Base-by-base conservation (phyloP, 2,329 filamentous ascomycete genomes). In the Phaeosphaeria sp. region DNA sequence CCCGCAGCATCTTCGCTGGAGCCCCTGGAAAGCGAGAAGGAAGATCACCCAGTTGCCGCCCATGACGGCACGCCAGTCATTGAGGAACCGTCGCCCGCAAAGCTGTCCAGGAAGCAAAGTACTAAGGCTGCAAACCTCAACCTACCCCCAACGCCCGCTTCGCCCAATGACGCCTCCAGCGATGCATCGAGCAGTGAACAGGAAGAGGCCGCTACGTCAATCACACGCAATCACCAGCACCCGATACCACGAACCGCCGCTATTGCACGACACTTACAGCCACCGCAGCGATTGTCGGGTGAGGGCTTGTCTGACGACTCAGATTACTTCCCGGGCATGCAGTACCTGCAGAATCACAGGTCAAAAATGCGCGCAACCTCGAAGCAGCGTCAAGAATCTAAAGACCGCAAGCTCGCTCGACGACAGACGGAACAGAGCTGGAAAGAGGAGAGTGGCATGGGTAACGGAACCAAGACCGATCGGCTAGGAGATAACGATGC, bases 401-500 rank as follows among this genome's bases (percentile, higher is more conserved):
- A 73, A 44, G 74, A 77, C 45, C 68, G 68, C 15, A 78, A 78
- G 52, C 64, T 75, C 0, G 67, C 68, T 20, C 68, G 73, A 25
- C 71, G 66, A 51, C 68, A 71, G 58, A 72, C 71, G 0, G 74
- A 77, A 56, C 70, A 76, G 52, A 69, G 67, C 8, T 83, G 81
- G 81, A 77, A 76, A 49, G 70, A 73, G 18, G 79, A 83, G 61
- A 81, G 78, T 27, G 82, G 82, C 1, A 83, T 84, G 80, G 78
- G 78, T 0, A 64, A 59, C 2, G 80, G 80, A 1, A 73, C 74
- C 20, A 68, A 75, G 39, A 81, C 81, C 0, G 81, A 84, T 65
- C 69, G 78, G 5, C 67, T 84, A 17, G 81, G 81, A 0, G 81
- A 83, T 40, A 69, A 69, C 17, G 70, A 74, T 21, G 67, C 57